These are phyloP conservation scores for Wickerhamiella spandovensis DNA, from an alignment of 805 yeast species.

Conservation along the genomic window DNA sequence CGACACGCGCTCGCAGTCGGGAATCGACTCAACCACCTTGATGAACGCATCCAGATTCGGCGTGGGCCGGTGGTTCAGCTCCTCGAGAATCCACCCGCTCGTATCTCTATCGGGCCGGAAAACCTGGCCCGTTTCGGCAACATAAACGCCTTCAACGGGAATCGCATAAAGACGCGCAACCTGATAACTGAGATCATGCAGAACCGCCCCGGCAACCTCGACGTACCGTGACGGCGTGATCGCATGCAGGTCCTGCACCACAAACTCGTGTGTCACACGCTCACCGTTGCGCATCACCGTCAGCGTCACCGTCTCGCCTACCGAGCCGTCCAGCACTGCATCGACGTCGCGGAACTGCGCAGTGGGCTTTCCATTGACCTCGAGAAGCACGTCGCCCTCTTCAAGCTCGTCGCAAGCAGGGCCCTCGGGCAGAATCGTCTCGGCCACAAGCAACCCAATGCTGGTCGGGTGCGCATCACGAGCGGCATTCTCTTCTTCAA, in stretches of 20 bases:
- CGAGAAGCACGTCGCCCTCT: constrained; percentile 76
- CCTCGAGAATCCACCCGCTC: constrained; percentile 70
- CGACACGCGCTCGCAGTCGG: constrained; percentile 61
- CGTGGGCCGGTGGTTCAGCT: constrained; percentile 61
- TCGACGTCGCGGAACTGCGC: constrained; percentile 71
- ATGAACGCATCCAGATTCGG: constrained; percentile 65
- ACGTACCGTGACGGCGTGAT: constrained; percentile 76
- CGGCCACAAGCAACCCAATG: constrained; percentile 75
- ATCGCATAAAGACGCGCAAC: constrained; percentile 74
- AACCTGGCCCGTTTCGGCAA: constrained; percentile 65
- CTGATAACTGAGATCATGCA: constrained; percentile 77
- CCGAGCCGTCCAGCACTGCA: constrained; percentile 58
- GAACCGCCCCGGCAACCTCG: constrained; percentile 75
- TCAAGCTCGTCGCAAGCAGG: constrained; percentile 61
- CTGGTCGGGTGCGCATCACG: constrained; percentile 56
- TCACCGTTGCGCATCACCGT: constrained; percentile 65
- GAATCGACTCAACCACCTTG: constrained; percentile 62
- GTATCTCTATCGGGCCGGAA: constrained; percentile 40
- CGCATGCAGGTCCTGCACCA: constrained; percentile 61
- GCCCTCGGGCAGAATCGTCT: constrained; percentile 68
- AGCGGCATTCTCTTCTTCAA: constrained; percentile 57
- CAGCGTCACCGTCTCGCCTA: constrained; percentile 45
- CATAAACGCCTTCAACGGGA: constrained; percentile 74
- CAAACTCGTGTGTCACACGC: constrained; percentile 35
- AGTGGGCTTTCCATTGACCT: constrained; percentile 52